These are phyloP conservation scores for Trametes maxima DNA, from an alignment of 768 basidiomycete genomes.

Conservation along the genomic window DNA sequence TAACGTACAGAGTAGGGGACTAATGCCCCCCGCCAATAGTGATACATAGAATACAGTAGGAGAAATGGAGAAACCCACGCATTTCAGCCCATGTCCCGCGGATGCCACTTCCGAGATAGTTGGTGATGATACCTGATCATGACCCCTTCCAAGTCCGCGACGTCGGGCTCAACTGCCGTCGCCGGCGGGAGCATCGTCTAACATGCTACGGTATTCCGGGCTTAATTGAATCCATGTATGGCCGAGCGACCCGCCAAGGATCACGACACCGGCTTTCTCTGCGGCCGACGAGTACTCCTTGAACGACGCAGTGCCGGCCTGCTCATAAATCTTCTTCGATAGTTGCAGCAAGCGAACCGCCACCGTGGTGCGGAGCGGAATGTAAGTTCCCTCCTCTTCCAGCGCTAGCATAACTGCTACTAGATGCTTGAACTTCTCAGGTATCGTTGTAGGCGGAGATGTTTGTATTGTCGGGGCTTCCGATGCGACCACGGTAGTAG, in stretches of 20 bases:
- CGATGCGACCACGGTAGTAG: too few relatives aligned
- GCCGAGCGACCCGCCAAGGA: neutral
- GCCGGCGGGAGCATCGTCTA: neutral
- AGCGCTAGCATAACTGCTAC: constrained; percentile 8
- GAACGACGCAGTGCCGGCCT: constrained; percentile 18
- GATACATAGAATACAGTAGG: constrained; percentile 6
- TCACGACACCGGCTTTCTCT: constrained; percentile 15
- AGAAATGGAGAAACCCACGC: too few relatives aligned
- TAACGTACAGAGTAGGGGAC: neutral
- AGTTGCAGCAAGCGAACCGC: neutral
- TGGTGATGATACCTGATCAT: too few relatives aligned
- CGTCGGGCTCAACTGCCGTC: neutral
- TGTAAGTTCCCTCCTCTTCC: neutral
- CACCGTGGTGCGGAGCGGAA: neutral
- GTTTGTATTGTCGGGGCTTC: neutral
- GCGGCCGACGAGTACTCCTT: constrained; percentile 28
- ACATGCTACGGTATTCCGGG: constrained; percentile 4
- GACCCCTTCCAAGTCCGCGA: too few relatives aligned
- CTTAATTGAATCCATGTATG: constrained; percentile 10
- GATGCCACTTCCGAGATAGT: neutral
- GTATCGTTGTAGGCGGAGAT: neutral
- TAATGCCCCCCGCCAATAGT: constrained; percentile 4
- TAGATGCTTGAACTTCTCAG: constrained; percentile 11
- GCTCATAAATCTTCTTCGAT: constrained; percentile 5
- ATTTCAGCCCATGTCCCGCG: too few relatives aligned